Conservation (phyloP, 495 filamentous ascomycete species). For the Tuber borchii region DNA sequence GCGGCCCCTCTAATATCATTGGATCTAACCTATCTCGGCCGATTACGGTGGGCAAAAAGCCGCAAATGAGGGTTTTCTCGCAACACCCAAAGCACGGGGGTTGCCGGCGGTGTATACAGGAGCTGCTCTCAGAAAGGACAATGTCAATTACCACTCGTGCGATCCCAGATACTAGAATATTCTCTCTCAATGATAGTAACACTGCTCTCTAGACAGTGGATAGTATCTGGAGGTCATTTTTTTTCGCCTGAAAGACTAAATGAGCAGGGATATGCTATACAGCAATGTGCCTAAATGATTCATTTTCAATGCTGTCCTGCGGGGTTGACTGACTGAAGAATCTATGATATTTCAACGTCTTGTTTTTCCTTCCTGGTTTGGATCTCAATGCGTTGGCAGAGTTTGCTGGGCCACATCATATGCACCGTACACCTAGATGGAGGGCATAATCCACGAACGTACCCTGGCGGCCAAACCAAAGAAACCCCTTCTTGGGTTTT, state of each 20-base stretch:
- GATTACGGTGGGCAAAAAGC: background rate
- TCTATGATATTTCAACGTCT: background rate
- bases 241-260: too few relatives aligned
- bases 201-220: background rate
- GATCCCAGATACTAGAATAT: background rate
- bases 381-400: background rate
- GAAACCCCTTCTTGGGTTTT: background rate
- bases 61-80: background rate
- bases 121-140: background rate
- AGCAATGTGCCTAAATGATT: background rate
- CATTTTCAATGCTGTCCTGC: background rate
- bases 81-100: background rate
- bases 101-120: background rate
- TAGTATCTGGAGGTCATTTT: background rate
- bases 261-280: background rate
- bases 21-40: background rate
- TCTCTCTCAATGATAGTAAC: background rate
- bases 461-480: background rate
- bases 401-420: background rate
- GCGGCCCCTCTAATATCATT: background rate
- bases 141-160: background rate
- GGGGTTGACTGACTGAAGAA: background rate
- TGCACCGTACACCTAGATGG: background rate
- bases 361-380: background rate
- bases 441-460: background rate